These are phyloP conservation scores for Phytophthora pseudosyringae DNA, from an alignment of 352 stramenopile species.

Conservation along the genomic window DNA sequence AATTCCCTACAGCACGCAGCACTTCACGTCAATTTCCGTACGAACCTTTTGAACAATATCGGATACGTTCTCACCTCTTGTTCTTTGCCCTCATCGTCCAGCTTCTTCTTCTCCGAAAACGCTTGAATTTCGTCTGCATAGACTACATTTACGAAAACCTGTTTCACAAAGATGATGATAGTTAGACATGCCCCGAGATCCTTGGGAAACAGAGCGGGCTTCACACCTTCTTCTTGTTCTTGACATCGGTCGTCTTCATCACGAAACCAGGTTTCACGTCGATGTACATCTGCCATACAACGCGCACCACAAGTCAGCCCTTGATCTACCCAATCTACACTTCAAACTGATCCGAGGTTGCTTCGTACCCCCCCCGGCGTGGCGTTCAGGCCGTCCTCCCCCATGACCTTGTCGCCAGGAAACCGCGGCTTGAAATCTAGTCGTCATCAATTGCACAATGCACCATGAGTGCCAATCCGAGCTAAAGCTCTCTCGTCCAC, in stretches of 20 bases:
- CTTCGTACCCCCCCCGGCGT: constrained; percentile 65
- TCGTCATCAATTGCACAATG: constrained; percentile 1
- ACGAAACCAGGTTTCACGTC: constrained; percentile 81
- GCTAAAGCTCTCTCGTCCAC: background rate
- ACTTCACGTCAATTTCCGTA: background rate
- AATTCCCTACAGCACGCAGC: constrained; percentile 53
- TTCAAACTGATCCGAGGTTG: background rate
- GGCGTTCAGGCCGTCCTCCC: constrained; percentile 50
- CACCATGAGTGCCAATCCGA: background rate
- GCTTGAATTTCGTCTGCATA: constrained; percentile 71
- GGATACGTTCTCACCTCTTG: constrained; percentile 55
- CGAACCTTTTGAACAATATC: background rate
- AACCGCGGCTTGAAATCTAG: constrained; percentile 68
- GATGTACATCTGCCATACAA: constrained; percentile 60
- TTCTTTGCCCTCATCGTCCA: constrained; percentile 76
- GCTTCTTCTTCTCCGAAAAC: constrained; percentile 81
- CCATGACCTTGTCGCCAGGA: constrained; percentile 80
- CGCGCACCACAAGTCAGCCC: background rate
- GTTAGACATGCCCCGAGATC: background rate
- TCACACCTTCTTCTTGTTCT: constrained; percentile 68
- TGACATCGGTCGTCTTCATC: constrained; percentile 72
- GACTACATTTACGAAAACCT: constrained; percentile 87
- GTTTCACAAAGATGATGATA: background rate
- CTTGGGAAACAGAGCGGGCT: constrained; percentile 25
- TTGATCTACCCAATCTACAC: background rate